Evolutionary conservation across 2,329 filamentous ascomycete species (phyloP).

Genomic region (Rasamsonia emersonii): DNA sequence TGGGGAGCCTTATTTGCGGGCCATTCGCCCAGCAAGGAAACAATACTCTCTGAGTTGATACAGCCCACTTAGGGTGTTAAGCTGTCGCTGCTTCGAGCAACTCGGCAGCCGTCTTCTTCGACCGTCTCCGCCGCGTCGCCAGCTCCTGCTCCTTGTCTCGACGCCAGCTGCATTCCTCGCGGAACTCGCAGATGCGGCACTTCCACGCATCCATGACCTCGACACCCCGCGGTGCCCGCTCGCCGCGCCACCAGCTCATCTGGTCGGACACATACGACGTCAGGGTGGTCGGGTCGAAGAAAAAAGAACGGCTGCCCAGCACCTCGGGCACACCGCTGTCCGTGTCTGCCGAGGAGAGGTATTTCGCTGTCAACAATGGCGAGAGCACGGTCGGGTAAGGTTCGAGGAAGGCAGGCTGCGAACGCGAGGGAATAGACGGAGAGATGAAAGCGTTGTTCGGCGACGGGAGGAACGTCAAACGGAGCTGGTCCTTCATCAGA

Average conservation of each 20-base stretch:
- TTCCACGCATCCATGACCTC: constrained; percentile 80
- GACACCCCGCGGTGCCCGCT: constrained; percentile 64
- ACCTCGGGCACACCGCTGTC: constrained; percentile 11
- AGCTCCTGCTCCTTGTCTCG: constrained; percentile 56
- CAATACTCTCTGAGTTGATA: no score
- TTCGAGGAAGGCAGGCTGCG: constrained; percentile 26
- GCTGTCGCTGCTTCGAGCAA: constrained; percentile 4
- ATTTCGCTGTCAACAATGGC: constrained; percentile 36
- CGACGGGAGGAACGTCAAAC: constrained; percentile 38
- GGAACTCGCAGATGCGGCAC: constrained; percentile 77
- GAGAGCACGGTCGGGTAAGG: constrained; percentile 33
- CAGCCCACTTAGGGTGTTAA: background rate
- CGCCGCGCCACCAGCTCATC: constrained; percentile 82
- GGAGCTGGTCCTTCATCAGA: constrained; percentile 55
- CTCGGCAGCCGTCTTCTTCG: constrained; percentile 11
- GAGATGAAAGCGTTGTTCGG: constrained; percentile 11
- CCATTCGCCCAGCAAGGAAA: no score
- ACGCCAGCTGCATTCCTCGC: constrained; percentile 69
- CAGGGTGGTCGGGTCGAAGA: constrained; percentile 57
- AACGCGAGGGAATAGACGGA: constrained; percentile 22
- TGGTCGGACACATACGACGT: constrained; percentile 59
- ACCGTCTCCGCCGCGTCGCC: constrained; percentile 24
- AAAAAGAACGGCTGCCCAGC: constrained; percentile 53
- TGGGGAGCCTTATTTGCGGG: no score
- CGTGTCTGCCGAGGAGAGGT: constrained; percentile 26